These are phyloP conservation scores for Hura crepitans DNA, from an alignment of 441 rosid genomes.

Conservation along the genomic window DNA sequence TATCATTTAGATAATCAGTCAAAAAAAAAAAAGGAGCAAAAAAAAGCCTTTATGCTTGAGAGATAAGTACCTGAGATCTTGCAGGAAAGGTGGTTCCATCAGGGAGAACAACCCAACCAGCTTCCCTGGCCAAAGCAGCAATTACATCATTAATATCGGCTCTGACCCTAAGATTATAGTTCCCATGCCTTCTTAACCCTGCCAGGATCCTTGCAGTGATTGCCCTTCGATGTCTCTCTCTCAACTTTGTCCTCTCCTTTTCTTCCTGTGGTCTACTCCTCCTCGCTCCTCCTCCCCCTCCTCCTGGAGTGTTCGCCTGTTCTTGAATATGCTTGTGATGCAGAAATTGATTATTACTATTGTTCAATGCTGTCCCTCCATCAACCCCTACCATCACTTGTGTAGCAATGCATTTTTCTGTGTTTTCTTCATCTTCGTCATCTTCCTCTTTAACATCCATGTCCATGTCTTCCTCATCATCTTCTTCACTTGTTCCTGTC, in stretches of 20 bases:
- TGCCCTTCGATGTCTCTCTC: constrained; percentile 96
- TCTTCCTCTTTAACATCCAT: constrained; percentile 89
- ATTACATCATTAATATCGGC: constrained; percentile 99
- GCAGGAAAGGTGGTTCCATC: constrained; percentile 99
- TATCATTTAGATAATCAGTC: neutral
- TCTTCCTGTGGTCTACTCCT: constrained; percentile 89
- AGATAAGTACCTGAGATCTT: constrained; percentile 70
- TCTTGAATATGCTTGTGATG: constrained; percentile 67
- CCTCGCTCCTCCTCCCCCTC: constrained; percentile 69
- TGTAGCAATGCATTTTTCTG: constrained; percentile 44
- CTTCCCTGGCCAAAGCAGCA: constrained; percentile 98
- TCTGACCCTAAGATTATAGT: constrained; percentile 96
- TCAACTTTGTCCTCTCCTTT: constrained; percentile 93
- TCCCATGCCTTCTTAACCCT: constrained; percentile 95
- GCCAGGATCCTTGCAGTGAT: constrained; percentile 97
- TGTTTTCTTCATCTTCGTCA: constrained; percentile 48
- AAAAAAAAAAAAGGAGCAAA: constrained; percentile 11
- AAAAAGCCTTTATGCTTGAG: constrained; percentile 15
- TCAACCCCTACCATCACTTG: constrained; percentile 49
- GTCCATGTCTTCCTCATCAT: constrained; percentile 86
- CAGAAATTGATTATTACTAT: constrained; percentile 57
- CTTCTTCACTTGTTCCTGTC: constrained; percentile 76
- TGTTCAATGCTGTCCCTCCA: constrained; percentile 39
- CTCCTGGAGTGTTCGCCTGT: constrained; percentile 69
- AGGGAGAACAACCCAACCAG: constrained; percentile 99